These are phyloP conservation scores for Septoria linicola DNA, from an alignment of 2,329 filamentous ascomycete genomes.

Conservation along the genomic window DNA sequence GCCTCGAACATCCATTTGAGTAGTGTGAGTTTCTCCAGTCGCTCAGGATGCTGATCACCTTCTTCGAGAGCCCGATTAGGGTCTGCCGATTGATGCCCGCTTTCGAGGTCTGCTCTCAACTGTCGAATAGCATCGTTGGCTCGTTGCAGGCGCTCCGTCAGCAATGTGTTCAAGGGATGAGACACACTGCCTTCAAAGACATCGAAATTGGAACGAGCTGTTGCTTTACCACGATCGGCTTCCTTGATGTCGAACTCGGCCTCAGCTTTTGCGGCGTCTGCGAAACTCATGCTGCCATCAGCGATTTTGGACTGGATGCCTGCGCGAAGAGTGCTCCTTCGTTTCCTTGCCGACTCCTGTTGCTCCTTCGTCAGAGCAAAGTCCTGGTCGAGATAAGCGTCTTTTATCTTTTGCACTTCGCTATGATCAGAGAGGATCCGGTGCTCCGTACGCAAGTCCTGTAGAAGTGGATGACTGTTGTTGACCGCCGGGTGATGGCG, in stretches of 20 bases:
- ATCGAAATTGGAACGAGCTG: constrained; percentile 78
- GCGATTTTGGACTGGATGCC: constrained; percentile 76
- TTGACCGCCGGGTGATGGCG: constrained; percentile 94
- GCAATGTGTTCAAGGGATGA: constrained; percentile 76
- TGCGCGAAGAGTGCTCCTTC: constrained; percentile 29
- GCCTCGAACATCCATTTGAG: constrained; percentile 97
- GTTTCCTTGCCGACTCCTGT: constrained; percentile 33
- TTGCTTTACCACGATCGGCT: constrained; percentile 66
- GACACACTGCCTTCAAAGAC: constrained; percentile 79
- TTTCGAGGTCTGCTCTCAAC: constrained; percentile 69
- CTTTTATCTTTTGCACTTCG: constrained; percentile 59
- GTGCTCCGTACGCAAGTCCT: constrained; percentile 70
- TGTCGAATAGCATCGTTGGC: constrained; percentile 77
- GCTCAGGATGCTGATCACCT: constrained; percentile 89
- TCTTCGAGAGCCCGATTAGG: constrained; percentile 90
- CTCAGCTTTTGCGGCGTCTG: constrained; percentile 75
- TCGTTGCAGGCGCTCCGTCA: constrained; percentile 71
- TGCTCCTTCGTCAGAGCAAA: constrained; percentile 48
- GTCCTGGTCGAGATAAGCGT: constrained; percentile 35
- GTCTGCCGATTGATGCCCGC: constrained; percentile 64
- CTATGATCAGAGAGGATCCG: constrained; percentile 72
- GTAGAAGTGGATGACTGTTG: constrained; percentile 90
- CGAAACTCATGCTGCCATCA: constrained; percentile 75
- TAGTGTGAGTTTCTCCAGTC: constrained; percentile 89
- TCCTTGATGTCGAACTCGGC: constrained; percentile 71